These are phyloP conservation scores for Pythium sp. DNA, from an alignment of 352 stramenopile genomes.

Conservation along the genomic window DNA sequence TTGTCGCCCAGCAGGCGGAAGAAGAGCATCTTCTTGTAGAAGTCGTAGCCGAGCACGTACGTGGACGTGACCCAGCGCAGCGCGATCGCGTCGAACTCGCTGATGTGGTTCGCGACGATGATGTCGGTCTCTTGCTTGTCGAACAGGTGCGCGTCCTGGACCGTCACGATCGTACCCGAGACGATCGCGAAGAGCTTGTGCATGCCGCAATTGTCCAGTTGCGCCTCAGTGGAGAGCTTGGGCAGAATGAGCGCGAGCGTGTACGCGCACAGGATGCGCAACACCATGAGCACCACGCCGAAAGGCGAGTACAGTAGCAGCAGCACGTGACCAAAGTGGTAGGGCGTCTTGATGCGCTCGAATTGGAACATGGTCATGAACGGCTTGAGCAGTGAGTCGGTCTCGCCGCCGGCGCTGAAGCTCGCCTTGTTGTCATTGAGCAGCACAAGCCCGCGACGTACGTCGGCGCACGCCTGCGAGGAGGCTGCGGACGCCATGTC, in stretches of 20 bases:
- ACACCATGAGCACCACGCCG: constrained; percentile 40
- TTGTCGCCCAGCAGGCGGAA: constrained; percentile 62
- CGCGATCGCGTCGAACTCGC: constrained; percentile 66
- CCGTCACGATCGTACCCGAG: constrained; percentile 43
- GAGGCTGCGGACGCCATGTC: constrained; percentile 24
- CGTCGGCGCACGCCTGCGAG: constrained; percentile 17
- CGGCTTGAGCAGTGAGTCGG: constrained; percentile 33
- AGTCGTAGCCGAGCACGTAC: constrained; percentile 75
- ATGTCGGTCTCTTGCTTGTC: constrained; percentile 28
- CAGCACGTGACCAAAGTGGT: constrained; percentile 36
- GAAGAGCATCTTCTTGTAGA: constrained; percentile 81
- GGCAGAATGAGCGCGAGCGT: constrained; percentile 44
- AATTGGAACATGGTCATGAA: constrained; percentile 71
- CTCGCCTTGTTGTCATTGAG: constrained; percentile 26
- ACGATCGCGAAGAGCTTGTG: constrained; percentile 36
- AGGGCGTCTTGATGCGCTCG: constrained; percentile 53
- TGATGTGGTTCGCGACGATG: constrained; percentile 76
- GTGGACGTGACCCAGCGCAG: constrained; percentile 37
- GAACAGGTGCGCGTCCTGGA: constrained; percentile 41
- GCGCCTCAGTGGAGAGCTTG: constrained; percentile 37
- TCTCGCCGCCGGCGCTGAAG: constrained; percentile 25
- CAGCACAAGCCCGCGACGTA: constrained; percentile 31
- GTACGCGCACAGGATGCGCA: constrained; percentile 38
- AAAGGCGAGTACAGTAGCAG: constrained; percentile 61
- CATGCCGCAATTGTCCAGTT: constrained; percentile 44